Conservation (phyloP, 2,329 filamentous ascomycete genomes). For the Botrytis byssoidea region DNA sequence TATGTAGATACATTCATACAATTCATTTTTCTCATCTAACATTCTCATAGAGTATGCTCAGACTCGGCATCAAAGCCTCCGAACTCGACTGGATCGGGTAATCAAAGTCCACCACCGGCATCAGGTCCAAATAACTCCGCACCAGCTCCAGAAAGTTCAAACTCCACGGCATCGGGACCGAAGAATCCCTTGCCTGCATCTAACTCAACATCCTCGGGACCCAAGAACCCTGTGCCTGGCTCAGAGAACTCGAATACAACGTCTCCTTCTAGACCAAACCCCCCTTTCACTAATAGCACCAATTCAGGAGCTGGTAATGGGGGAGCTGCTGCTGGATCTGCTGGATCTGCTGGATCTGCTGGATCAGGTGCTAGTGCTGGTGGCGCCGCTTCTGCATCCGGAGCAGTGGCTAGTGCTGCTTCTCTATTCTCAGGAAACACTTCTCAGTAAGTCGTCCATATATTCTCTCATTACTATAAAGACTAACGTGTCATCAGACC, state of each 20-base stretch:
- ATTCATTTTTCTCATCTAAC: neutral
- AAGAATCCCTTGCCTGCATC: neutral
- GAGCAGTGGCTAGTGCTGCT: conserved; percentile 15
- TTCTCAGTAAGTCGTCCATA: conserved; percentile 1
- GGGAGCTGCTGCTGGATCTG: neutral
- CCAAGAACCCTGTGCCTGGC: neutral
- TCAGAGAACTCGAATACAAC: conserved; percentile 4
- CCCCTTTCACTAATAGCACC: conserved; percentile 13
- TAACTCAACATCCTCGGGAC: neutral
- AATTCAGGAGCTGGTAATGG: neutral
- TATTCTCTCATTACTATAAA: neutral
- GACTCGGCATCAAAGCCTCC: neutral
- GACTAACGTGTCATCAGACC: neutral
- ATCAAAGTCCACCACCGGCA: neutral
- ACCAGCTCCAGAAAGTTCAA: neutral
- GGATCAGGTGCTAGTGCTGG: neutral
- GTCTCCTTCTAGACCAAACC: conserved; percentile 7
- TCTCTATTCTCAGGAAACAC: conserved; percentile 12
- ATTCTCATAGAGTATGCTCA: neutral
- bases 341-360: neutral
- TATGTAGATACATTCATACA: conserved; percentile 1
- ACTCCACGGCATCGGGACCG: neutral
- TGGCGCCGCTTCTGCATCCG: conserved; percentile 4
- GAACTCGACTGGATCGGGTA: conserved; percentile 1
- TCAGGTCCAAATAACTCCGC: neutral